Percentiles rank a stretch among this genome's conserved stretches.
Evolutionary conservation across 768 basidiomycete genomes (phyloP).

Genomic region (Hydnomerulius pinastri): DNA sequence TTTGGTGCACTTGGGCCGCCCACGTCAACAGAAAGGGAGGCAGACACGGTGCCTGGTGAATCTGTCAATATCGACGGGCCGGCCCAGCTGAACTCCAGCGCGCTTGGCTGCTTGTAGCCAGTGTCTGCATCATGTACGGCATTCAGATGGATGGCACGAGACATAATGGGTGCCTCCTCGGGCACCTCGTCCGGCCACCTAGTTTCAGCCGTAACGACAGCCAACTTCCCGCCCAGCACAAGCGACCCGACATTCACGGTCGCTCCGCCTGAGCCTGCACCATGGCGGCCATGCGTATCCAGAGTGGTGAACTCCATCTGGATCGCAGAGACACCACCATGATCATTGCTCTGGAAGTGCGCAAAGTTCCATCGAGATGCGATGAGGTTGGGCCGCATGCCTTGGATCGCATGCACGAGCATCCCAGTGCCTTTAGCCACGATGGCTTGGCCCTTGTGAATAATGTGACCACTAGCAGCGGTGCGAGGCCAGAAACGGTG

Average conservation of each 20-base stretch:
- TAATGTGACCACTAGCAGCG: constrained; percentile 63
- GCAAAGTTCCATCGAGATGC: constrained; percentile 96
- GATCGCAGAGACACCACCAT: constrained; percentile 78
- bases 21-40: constrained; percentile 56
- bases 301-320: constrained; percentile 97
- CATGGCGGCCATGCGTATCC: constrained; percentile 74
- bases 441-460: constrained; percentile 62
- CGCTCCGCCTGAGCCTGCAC: constrained; percentile 81
- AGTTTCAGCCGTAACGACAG: constrained; percentile 76
- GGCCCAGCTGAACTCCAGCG: constrained; percentile 76
- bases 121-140: constrained; percentile 73
- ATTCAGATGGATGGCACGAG: constrained; percentile 65
- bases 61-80: constrained; percentile 62
- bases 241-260: constrained; percentile 83
- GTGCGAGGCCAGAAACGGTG: constrained; percentile 90
- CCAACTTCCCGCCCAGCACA: constrained; percentile 79
- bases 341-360: constrained; percentile 78
- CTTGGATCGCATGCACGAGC: constrained; percentile 96
- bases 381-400: constrained; percentile 94
- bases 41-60: constrained; percentile 55
- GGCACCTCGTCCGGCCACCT: constrained; percentile 66
- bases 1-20: constrained; percentile 58
- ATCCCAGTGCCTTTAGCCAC: constrained; percentile 68
- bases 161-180: constrained; percentile 52
- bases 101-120: constrained; percentile 71